These are phyloP conservation scores for Moricandia moricandioides DNA, from an alignment of 345 rosid species.

Conservation along the genomic window DNA sequence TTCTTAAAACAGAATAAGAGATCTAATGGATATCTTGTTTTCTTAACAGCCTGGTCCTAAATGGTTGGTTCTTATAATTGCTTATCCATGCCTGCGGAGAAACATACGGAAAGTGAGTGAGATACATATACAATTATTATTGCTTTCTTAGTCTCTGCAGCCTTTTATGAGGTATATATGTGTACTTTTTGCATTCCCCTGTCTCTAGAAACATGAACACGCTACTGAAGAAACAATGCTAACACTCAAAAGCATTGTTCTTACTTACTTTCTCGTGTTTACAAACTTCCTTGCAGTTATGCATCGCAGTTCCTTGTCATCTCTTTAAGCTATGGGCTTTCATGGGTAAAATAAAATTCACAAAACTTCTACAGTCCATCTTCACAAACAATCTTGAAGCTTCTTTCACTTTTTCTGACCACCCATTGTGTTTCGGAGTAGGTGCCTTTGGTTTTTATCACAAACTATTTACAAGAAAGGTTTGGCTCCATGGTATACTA, in stretches of 20 bases:
- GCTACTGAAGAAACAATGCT: too few relatives aligned
- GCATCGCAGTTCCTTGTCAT: slow-evolving; percentile 95
- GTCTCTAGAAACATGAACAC: too few relatives aligned
- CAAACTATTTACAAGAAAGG: too few relatives aligned
- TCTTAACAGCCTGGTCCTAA: slow-evolving; percentile 90
- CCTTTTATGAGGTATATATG: slow-evolving; percentile 99
- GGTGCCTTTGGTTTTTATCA: slow-evolving; percentile 48
- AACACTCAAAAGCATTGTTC: neutral
- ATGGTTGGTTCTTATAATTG: slow-evolving; percentile 93
- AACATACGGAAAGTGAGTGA: too few relatives aligned
- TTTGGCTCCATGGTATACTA: too few relatives aligned
- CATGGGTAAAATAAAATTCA: slow-evolving; percentile 47
- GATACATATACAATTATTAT: slow-evolving; percentile 35
- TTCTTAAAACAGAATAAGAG: slow-evolving; percentile 11
- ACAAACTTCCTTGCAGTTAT: slow-evolving; percentile 49
- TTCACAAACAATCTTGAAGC: neutral
- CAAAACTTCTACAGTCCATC: neutral
- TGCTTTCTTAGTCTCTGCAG: slow-evolving; percentile 78
- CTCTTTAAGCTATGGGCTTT: slow-evolving; percentile 93
- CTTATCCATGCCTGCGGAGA: too few relatives aligned
- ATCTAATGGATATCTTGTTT: slow-evolving; percentile 22
- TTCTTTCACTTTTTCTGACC: slow-evolving; percentile 1
- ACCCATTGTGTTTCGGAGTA: slow-evolving; percentile 26
- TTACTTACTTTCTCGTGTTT: neutral
- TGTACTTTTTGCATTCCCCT: too few relatives aligned